Conservation (phyloP, 352 stramenopile genomes). For the Vaucheria bursata region DNA sequence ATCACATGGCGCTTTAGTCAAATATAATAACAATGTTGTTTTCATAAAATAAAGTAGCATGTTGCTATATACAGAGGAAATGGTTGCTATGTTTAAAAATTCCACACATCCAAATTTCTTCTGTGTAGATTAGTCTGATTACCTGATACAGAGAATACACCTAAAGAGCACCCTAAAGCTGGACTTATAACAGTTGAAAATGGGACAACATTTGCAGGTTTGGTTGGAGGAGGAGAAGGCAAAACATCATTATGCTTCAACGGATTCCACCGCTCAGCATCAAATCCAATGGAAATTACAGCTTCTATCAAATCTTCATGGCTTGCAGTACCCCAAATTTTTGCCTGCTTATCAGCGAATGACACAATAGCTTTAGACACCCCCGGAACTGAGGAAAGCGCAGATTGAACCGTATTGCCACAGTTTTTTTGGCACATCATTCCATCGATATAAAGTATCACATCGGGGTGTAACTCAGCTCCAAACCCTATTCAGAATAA, state of each 20-base stretch:
- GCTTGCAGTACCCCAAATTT: slow-evolving; percentile 2
- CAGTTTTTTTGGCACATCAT: slow-evolving; percentile 92
- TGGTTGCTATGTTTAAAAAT: no score
- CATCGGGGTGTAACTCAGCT: no score
- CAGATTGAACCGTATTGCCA: slow-evolving; percentile 74
- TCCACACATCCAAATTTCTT: no score
- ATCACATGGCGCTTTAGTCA: no score
- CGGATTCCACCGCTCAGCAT: neutral
- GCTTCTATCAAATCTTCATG: slow-evolving; percentile 8
- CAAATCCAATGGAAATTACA: neutral
- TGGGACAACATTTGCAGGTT: neutral
- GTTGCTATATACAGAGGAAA: no score
- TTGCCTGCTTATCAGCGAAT: slow-evolving; percentile 22
- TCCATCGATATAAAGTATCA: slow-evolving; percentile 62
- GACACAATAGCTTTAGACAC: slow-evolving; percentile 46
- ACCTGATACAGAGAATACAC: slow-evolving; percentile 34
- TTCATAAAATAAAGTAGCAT: no score
- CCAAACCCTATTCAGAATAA: no score
- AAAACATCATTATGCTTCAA: neutral
- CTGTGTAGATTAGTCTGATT: no score
- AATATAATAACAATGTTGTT: no score
- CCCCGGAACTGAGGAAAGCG: slow-evolving; percentile 60
- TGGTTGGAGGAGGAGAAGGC: neutral
- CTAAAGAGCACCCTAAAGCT: neutral
- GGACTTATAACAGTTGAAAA: neutral